Conservation (phyloP, 352 stramenopile species). For the Globisporangium rhizosaccharum region DNA sequence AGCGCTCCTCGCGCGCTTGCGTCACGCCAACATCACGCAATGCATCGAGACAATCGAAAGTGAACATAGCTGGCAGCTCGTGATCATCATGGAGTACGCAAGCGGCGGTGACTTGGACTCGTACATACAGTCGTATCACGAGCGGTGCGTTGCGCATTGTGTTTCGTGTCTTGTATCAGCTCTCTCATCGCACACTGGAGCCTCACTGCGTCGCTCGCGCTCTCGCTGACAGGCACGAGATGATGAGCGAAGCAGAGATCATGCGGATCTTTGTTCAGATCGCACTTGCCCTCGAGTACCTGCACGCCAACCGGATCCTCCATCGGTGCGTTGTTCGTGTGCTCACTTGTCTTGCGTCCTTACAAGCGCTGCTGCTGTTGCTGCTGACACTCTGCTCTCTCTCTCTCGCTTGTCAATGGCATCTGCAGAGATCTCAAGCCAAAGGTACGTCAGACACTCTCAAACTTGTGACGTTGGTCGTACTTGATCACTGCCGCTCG, state of each 20-base stretch:
- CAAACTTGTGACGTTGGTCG: neutral
- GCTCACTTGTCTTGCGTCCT: neutral
- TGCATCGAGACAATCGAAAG: slow-evolving; percentile 43
- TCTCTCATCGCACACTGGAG: neutral
- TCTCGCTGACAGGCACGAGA: slow-evolving; percentile 5
- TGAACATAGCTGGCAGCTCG: slow-evolving; percentile 12
- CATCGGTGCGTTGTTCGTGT: slow-evolving; percentile 34
- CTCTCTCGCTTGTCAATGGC: neutral
- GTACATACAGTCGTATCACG: slow-evolving; percentile 23
- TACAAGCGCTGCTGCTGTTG: neutral
- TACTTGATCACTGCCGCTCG: too few relatives aligned
- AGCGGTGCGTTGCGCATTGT: neutral
- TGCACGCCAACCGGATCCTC: slow-evolving; percentile 52
- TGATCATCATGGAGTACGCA: slow-evolving; percentile 78
- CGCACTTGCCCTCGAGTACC: slow-evolving; percentile 46
- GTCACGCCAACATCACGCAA: slow-evolving; percentile 61
- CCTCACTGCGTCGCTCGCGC: slow-evolving; percentile 3
- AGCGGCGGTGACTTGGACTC: slow-evolving; percentile 50
- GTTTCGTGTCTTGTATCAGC: slow-evolving; percentile 2
- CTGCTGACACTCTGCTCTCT: neutral
- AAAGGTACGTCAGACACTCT: slow-evolving; percentile 19
- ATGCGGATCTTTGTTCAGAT: slow-evolving; percentile 74
- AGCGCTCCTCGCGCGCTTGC: slow-evolving; percentile 34
- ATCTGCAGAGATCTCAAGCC: slow-evolving; percentile 51
- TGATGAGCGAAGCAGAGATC: slow-evolving; percentile 35